phyloP scores from a whole-genome alignment of 192 early-diverging fungal species.

The Spizellomyces sp. region DNA sequence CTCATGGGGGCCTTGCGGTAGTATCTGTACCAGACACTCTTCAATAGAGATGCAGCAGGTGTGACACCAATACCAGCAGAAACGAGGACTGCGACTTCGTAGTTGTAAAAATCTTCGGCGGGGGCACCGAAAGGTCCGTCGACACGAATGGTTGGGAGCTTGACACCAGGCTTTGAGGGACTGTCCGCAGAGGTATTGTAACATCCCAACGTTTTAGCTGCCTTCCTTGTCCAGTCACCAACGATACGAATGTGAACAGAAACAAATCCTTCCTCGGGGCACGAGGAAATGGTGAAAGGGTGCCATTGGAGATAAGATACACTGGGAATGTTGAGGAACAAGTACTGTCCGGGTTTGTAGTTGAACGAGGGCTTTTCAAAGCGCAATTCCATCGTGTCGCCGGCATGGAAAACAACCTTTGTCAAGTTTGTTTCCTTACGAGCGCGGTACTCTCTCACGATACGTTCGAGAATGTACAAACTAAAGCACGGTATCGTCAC shows the following conservation, averaged over 20 bases:
- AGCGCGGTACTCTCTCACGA: conserved; percentile 64
- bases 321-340: conserved; percentile 75
- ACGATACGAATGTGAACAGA: conserved; percentile 77
- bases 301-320: conserved; percentile 74
- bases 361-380: conserved; percentile 59
- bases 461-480: conserved; percentile 66
- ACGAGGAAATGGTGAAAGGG: conserved; percentile 81
- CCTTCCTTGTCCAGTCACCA: conserved; percentile 71
- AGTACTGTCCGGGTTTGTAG: conserved; percentile 71
- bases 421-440: conserved; percentile 58
- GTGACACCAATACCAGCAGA: conserved; percentile 86
- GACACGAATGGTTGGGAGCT: conserved; percentile 44
- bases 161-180: conserved; percentile 13
- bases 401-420: conserved; percentile 76
- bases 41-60: conserved; percentile 72
- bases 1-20: conserved; percentile 41
- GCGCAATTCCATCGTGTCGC: conserved; percentile 67
- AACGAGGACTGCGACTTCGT: conserved; percentile 66
- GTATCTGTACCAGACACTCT: conserved; percentile 67
- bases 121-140: conserved; percentile 82
- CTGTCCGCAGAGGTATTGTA: conserved; percentile 26
- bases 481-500: conserved; percentile 43
- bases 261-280: conserved; percentile 77
- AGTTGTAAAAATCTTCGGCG: conserved; percentile 75
- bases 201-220: conserved; percentile 70